These are phyloP conservation scores for Dactylorhiza incarnata DNA, from an alignment of 106 monocot species.

Conservation along the genomic window DNA sequence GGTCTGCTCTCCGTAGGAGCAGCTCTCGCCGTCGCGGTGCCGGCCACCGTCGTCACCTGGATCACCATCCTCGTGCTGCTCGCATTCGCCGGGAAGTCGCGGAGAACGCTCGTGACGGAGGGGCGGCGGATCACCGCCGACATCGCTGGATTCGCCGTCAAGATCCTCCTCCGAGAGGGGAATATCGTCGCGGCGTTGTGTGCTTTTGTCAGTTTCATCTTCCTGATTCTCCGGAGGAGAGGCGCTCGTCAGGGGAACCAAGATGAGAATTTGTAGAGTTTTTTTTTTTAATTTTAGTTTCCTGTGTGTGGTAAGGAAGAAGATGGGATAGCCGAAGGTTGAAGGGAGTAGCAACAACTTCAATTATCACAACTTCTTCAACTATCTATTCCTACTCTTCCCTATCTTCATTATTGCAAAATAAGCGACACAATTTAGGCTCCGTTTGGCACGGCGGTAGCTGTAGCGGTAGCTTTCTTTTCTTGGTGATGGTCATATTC, in stretches of 20 bases:
- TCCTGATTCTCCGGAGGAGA: slow-evolving; percentile 19
- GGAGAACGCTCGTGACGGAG: slow-evolving; percentile 31
- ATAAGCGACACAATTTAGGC: too few relatives aligned
- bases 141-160: slow-evolving; percentile 30
- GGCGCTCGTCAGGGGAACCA: slow-evolving; percentile 2
- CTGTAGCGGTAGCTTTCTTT: too few relatives aligned
- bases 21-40: slow-evolving; percentile 57
- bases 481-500: too few relatives aligned
- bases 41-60: slow-evolving; percentile 73
- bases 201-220: slow-evolving; percentile 26
- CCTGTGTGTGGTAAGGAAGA: background rate
- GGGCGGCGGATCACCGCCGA: slow-evolving; percentile 43
- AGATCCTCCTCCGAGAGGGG: slow-evolving; percentile 46
- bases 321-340: background rate
- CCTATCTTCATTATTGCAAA: too few relatives aligned
- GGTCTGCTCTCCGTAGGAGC: slow-evolving; percentile 67
- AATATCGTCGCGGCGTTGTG: slow-evolving; percentile 30
- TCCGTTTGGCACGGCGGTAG: too few relatives aligned
- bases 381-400: too few relatives aligned
- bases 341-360: too few relatives aligned
- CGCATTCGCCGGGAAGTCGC: slow-evolving; percentile 55
- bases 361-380: too few relatives aligned
- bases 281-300: background rate
- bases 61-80: slow-evolving; percentile 74
- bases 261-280: background rate